Evolutionary conservation across 2,329 filamentous ascomycete species (phyloP), one percentile per base, ranked within the genome.

Genomic region (Clarireedia homoeocarpa): DNA sequence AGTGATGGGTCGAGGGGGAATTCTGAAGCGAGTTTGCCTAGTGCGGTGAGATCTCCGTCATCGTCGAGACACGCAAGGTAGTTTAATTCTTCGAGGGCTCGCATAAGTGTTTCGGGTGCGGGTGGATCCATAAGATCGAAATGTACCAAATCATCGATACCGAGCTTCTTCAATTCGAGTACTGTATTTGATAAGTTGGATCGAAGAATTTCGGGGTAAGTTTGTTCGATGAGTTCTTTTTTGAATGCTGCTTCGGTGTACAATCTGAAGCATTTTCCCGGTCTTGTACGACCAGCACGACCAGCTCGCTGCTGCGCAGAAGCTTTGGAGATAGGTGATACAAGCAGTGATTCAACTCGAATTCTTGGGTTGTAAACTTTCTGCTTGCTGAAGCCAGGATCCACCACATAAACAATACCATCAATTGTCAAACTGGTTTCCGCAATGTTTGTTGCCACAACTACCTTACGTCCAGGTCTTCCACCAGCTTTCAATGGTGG

Each of bases 71-170:
- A 97, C 14, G 92, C 91, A 15, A 99, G 81, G 71, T 96, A 99
- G 73, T 99, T 99, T 56, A 99, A 83, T 74, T 99, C 94, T 72
- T 99, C 94, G 23, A 99, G 77, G 3, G 94, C 94, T 63, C 95
- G 85, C 92, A 99, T 99, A 72, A 99, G 85, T 9, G 95, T 99
- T 75, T 99, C 95, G 0, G 94, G 95, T 1, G 95, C 92, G 0
- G 94, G 94, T 24, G 94, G 94, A 66, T 99, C 94, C 92, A 99
- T 97, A 48, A 99, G 80, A 70, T 99, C 95, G 69, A 99, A 99
- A 73, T 99, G 94, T 10, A 99, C 94, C 50, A 99, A 78, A 72
- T 99, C 94, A 64, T 95, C 85, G 27, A 99, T 85, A 46, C 94
- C 94, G 40, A 99, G 85, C 75, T 99, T 97, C 80, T 97, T 97